Evolutionary conservation across 208 protist species (phyloP).

Genomic region (Entamoeba nuttalli): DNA sequence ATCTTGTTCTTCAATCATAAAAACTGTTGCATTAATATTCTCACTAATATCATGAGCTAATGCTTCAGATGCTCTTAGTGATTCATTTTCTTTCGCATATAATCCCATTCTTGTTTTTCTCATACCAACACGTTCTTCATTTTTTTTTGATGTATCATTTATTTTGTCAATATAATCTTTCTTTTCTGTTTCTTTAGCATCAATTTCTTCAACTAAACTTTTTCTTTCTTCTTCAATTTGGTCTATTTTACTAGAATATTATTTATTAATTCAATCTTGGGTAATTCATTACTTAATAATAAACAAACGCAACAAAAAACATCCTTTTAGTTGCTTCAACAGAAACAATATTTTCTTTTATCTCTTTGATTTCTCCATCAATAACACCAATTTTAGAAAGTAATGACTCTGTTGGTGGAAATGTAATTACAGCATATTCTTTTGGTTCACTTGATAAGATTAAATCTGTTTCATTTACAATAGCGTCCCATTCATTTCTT

Average conservation of each 20-base stretch:
- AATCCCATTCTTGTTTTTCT: background rate
- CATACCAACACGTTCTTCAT: background rate
- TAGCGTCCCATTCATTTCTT: background rate
- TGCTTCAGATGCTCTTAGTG: background rate
- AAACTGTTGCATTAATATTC: background rate
- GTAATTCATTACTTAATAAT: background rate
- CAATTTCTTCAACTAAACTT: background rate
- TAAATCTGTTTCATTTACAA: background rate
- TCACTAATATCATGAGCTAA: background rate
- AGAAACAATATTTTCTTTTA: background rate
- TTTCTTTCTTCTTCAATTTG: background rate
- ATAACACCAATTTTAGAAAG: background rate
- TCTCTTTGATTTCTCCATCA: background rate
- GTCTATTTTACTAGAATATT: background rate
- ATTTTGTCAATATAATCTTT: background rate
- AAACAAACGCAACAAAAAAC: background rate
- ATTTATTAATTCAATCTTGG: background rate
- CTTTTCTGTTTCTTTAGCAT: background rate
- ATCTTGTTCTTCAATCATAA: background rate
- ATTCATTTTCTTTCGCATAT: background rate
- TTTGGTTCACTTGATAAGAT: background rate
- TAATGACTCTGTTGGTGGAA: background rate
- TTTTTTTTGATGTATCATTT: background rate
- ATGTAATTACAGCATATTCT: background rate
- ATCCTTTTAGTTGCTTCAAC: background rate